Evolutionary conservation across 768 basidiomycete genomes (phyloP).

Genomic region (Porpolomopsis calyptriformis): DNA sequence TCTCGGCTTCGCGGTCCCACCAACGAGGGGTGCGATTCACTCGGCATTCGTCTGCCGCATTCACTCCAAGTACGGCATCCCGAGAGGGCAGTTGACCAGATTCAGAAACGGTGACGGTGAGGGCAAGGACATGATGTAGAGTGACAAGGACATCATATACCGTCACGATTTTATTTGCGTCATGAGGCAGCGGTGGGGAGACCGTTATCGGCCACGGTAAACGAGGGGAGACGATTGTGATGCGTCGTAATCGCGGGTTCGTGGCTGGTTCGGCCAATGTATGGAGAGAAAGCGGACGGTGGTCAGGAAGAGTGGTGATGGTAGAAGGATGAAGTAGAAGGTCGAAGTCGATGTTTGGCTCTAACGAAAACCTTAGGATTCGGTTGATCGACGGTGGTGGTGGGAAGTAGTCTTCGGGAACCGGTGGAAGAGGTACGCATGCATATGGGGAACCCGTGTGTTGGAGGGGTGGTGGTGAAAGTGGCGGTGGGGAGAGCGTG

Average conservation of each 20-base stretch:
- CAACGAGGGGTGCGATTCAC: slow-evolving; percentile 25
- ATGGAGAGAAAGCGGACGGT: background rate
- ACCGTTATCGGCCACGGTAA: slow-evolving; percentile 29
- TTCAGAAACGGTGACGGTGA: slow-evolving; percentile 29
- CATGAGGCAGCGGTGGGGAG: background rate
- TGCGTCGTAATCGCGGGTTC: slow-evolving; percentile 21
- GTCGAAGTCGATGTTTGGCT: background rate
- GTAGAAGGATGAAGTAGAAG: background rate
- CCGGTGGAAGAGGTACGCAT: background rate
- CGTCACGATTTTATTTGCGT: slow-evolving; percentile 9
- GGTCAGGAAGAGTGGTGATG: background rate
- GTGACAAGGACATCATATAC: slow-evolving; percentile 33
- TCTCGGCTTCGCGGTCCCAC: slow-evolving; percentile 25
- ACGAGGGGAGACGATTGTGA: slow-evolving; percentile 22
- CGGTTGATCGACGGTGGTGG: slow-evolving; percentile 6
- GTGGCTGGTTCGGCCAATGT: slow-evolving; percentile 23
- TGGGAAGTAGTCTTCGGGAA: slow-evolving; percentile 2
- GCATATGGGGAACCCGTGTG: slow-evolving; percentile 12
- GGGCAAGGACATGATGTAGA: slow-evolving; percentile 35
- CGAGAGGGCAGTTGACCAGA: slow-evolving; percentile 22
- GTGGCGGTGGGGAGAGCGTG: slow-evolving; percentile 24
- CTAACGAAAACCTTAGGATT: background rate
- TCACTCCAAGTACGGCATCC: slow-evolving; percentile 23
- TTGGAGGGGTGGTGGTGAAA: slow-evolving; percentile 22
- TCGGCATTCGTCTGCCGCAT: slow-evolving; percentile 32